Evolutionary conservation across 768 basidiomycete species (phyloP), one percentile per base, ranked within the genome.

Genomic region (Mycena amicta): DNA sequence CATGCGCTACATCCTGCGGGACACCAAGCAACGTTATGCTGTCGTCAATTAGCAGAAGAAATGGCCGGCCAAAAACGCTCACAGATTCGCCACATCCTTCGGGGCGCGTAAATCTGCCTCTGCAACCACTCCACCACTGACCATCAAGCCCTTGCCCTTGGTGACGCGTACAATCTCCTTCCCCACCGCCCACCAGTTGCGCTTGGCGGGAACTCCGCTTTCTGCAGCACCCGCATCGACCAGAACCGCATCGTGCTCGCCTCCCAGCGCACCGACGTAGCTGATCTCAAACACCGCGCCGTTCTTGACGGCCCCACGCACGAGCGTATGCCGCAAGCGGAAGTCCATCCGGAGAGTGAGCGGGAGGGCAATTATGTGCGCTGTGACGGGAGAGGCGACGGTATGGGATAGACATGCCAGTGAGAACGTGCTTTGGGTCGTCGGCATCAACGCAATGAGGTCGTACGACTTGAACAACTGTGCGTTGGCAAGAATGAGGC

Each of bases 131-230:
- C 90, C 90, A 2, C 90, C 82, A 58, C 88, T 89, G 6, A 93
- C 76, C 13, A 95, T 68, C 52, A 94, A 68, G 0, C 85, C 88
- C 67, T 86, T 90, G 1, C 92, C 92, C 62, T 91, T 91, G 2
- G 91, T 88, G 1, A 92, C 91, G 1, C 93, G 80, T 18, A 85
- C 79, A 2, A 95, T 76, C 71, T 95, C 93, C 30, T 87, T 76
- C 12, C 90, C 84, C 0, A 84, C 79, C 0, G 89, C 85, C 93
- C 93, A 91, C 92, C 92, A 92, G 62, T 93, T 91, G 40, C 90
- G 75, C 73, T 90, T 90, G 3, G 84, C 82, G 8, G 70, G 71
- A 2, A 77, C 66, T 0, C 83, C 86, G 28, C 75, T 79, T 56
- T 86, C 85, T 16, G 77, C 82, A 2, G 73, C 82, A 5, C 81